Conservation (phyloP, 257 asterid genomes). For the Lantana camara region DNA sequence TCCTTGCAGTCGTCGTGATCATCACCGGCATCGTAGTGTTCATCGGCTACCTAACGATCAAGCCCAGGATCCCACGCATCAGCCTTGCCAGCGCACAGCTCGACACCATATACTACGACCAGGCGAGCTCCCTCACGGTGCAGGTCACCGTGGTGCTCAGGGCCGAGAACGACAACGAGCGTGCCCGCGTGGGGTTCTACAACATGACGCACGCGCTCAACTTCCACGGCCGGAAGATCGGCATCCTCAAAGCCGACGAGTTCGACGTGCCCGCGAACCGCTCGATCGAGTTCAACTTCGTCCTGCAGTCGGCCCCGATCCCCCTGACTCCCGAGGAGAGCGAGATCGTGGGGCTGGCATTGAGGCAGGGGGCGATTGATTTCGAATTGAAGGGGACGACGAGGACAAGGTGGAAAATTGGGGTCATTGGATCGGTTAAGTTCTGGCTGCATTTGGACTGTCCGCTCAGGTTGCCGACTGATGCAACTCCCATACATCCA, state of each 20-base stretch:
- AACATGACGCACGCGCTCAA: conserved; percentile 44
- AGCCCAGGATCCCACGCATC: conserved; percentile 69
- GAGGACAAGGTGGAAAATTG: conserved; percentile 71
- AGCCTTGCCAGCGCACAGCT: conserved; percentile 54
- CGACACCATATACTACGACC: conserved; percentile 60
- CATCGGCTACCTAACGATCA: conserved; percentile 59
- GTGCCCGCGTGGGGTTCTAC: conserved; percentile 57
- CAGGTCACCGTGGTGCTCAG: conserved; percentile 47
- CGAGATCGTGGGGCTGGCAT: conserved; percentile 38
- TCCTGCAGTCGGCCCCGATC: conserved; percentile 53
- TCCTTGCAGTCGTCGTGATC: conserved; percentile 61
- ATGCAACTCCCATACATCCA: conserved; percentile 47
- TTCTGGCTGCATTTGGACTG: conserved; percentile 68
- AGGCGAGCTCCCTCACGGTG: conserved; percentile 47
- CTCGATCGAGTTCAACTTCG: conserved; percentile 46
- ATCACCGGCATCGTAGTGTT: conserved; percentile 60
- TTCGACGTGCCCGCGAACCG: conserved; percentile 46
- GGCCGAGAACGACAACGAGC: conserved; percentile 61
- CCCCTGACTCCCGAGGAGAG: conserved; percentile 56
- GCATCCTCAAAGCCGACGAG: conserved; percentile 40
- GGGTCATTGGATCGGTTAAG: conserved; percentile 72
- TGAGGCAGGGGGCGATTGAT: conserved; percentile 32
- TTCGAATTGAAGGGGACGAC: conserved; percentile 60
- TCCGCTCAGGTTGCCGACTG: conserved; percentile 46
- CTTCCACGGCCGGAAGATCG: conserved; percentile 49